Evolutionary conservation across 2,329 filamentous ascomycete genomes (phyloP).

Genomic region (Metarhizium brunneum): DNA sequence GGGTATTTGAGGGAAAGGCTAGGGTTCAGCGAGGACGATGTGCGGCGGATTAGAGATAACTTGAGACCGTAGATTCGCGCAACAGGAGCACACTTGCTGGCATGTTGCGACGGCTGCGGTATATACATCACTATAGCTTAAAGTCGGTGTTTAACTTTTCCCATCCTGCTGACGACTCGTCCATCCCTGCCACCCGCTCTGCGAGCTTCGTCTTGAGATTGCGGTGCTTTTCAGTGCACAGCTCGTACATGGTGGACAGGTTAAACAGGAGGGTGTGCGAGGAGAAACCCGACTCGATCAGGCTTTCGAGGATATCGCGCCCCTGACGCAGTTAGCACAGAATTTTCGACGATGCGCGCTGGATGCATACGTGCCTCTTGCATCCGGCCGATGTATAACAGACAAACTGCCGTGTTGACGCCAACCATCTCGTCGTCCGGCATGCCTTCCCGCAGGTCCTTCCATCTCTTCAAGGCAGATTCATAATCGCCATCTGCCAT

Average conservation of each 20-base stretch:
- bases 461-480: constrained; percentile 55
- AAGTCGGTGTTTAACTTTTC: constrained; percentile 67
- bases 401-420: constrained; percentile 76
- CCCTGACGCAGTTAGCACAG: constrained; percentile 36
- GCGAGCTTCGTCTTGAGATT: constrained; percentile 62
- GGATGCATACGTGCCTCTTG: constrained; percentile 43
- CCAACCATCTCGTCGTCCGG: constrained; percentile 57
- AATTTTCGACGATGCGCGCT: neutral
- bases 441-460: constrained; percentile 30
- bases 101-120: neutral
- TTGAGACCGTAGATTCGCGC: neutral
- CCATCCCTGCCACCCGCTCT: constrained; percentile 55
- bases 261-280: constrained; percentile 86
- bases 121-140: constrained; percentile 46
- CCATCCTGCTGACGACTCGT: constrained; percentile 50
- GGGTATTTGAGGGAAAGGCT: neutral
- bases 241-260: constrained; percentile 80
- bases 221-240: constrained; percentile 70
- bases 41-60: neutral
- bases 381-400: constrained; percentile 73
- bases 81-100: neutral
- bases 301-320: constrained; percentile 52
- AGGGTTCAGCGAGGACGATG: neutral
- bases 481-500: constrained; percentile 72
- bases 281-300: constrained; percentile 52